Evolutionary conservation across 768 basidiomycete species (phyloP), one percentile per base, ranked within the genome.

Genomic region (Pleurotus ostreatus): DNA sequence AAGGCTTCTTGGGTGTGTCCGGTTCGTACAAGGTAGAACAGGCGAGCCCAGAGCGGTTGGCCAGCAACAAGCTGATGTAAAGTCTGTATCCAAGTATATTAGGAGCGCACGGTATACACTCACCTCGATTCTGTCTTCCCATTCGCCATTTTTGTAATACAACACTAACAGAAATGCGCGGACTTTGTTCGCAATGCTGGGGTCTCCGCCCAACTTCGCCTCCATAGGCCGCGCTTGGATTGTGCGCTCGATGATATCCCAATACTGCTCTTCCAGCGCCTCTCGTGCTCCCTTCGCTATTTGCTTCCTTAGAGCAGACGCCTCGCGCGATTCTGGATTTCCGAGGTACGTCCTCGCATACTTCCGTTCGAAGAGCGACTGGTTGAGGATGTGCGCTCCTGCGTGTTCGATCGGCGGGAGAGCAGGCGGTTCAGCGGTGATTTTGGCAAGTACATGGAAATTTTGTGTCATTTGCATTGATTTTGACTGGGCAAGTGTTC

Each of bases 1-100:
- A 96, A 73, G 0, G 95, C 94, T 58, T 98, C 95, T 39, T 82
- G 76, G 5, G 77, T 67, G 67, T 94, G 87, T 0, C 96, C 96
- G 1, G 88, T 88, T 22, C 96, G 85, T 8, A 99, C 78, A 13
- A 99, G 81, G 72, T 89, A 95, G 71, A 92, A 98, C n/a, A 95
- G 67, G 56, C 92, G 87, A 8, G 95, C 96, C 94, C 94, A 99
- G 11, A 98, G 62, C 1, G 94, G 92, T 63, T 89, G 88, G 8
- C 90, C 89, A 55, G 89, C 86, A 20, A 96, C 84, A 57, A 94
- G 74, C 90, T 95, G 56, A 18, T 54, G 30, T 62, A 12, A 61
- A 43, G 8, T 8, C 15, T 26, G 30, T 11, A 34, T 15, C 1
- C 16, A 26, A 25, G 44, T 16, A 45, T 34, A 18, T 34, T 20